These are phyloP conservation scores for Fraxinus americana DNA, from an alignment of 257 asterid genomes.

Conservation along the genomic window DNA sequence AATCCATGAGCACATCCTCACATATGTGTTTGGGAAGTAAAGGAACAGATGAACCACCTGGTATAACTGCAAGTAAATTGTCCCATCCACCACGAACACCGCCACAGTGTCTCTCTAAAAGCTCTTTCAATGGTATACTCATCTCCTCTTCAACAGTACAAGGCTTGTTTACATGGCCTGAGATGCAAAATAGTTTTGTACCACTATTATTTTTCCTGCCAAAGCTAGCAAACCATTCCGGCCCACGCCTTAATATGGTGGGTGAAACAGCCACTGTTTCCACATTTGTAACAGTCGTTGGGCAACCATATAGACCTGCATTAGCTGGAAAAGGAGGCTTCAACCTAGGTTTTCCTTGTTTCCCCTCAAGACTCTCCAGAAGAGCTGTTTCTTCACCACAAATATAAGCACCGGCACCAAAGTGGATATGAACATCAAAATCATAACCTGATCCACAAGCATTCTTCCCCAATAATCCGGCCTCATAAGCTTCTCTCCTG, in stretches of 20 bases:
- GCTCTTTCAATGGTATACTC: constrained; percentile 93
- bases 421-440: constrained; percentile 94
- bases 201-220: constrained; percentile 97
- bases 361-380: constrained; percentile 98
- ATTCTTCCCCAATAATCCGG: constrained; percentile 88
- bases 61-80: constrained; percentile 90
- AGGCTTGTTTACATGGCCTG: constrained; percentile 98
- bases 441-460: constrained; percentile 98
- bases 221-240: constrained; percentile 96
- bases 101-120: constrained; percentile 91
- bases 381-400: constrained; percentile 99
- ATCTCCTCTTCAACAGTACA: constrained; percentile 99
- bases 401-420: constrained; percentile 96
- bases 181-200: constrained; percentile 86
- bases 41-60: constrained; percentile 98
- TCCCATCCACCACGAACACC: constrained; percentile 99
- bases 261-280: constrained; percentile 99
- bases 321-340: constrained; percentile 99
- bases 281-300: constrained; percentile 94
- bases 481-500: constrained; percentile 88
- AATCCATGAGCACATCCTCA: constrained; percentile 98
- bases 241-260: constrained; percentile 95
- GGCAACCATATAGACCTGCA: constrained; percentile 96
- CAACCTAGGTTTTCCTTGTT: constrained; percentile 96
- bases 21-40: constrained; percentile 75